phyloP scores from a whole-genome alignment of 768 basidiomycete species.

The Collybia sordida region DNA sequence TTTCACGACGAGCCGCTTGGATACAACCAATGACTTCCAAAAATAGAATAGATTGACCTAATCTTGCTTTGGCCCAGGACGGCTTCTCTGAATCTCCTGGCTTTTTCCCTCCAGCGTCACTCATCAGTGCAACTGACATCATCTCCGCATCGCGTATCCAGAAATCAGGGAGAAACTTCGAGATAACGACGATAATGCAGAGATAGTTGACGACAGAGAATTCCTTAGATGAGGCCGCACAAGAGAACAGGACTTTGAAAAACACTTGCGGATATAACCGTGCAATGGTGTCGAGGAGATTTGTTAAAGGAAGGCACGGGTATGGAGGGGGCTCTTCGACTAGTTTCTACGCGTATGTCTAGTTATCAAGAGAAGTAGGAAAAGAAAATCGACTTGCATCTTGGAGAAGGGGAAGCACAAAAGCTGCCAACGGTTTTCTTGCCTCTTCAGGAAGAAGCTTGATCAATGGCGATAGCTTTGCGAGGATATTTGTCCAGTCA shows the following conservation, averaged over 20 bases:
- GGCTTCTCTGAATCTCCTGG: conserved; percentile 10
- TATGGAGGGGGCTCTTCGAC: conserved; percentile 50
- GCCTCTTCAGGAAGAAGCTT: conserved; percentile 47
- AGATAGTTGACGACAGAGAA: conserved; percentile 60
- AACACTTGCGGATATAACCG: conserved; percentile 58
- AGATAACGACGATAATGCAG: conserved; percentile 48
- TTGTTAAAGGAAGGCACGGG: conserved; percentile 45
- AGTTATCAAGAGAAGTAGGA: background rate
- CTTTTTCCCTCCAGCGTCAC: conserved; percentile 36
- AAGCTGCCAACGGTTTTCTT: conserved; percentile 35
- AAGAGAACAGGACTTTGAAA: conserved; percentile 70
- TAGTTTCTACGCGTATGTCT: conserved; percentile 41
- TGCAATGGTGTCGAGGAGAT: conserved; percentile 52
- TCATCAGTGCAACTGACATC: conserved; percentile 69
- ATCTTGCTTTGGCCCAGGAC: conserved; percentile 47
- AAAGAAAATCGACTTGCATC: conserved; percentile 38
- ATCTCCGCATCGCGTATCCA: conserved; percentile 75
- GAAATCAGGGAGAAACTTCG: conserved; percentile 57
- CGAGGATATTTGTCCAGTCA: conserved; percentile 42
- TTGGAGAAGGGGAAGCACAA: conserved; percentile 44
- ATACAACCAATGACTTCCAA: conserved; percentile 60
- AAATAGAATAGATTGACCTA: conserved; percentile 63
- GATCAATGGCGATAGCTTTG: conserved; percentile 41
- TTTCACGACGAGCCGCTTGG: conserved; percentile 40
- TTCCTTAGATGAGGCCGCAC: conserved; percentile 65